Evolutionary conservation across 176 grass and related monocot genomes (phyloP).

Genomic region (Musa beccarii): DNA sequence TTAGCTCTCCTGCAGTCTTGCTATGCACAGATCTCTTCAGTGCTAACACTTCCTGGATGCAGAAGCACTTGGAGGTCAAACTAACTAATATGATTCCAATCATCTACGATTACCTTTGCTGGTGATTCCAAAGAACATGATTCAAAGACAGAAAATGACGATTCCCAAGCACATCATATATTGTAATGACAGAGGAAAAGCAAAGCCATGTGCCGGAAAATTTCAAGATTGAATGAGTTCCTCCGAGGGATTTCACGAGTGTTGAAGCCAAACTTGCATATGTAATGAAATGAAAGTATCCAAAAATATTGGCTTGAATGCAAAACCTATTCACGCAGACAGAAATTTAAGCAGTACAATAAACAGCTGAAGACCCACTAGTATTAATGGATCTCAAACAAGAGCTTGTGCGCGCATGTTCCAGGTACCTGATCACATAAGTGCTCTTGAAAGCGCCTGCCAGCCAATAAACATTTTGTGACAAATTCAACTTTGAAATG

Average conservation of each 20-base stretch:
- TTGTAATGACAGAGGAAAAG: too few relatives aligned
- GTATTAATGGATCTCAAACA: not conserved
- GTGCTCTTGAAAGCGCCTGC: not conserved
- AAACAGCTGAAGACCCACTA: not conserved
- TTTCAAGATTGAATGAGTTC: too few relatives aligned
- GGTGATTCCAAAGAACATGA: too few relatives aligned
- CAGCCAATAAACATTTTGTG: too few relatives aligned
- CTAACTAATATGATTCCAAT: not conserved
- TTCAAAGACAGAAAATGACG: too few relatives aligned
- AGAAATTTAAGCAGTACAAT: not conserved
- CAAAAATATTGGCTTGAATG: not conserved
- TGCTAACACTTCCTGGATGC: not conserved
- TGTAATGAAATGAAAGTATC: not conserved
- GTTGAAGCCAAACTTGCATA: too few relatives aligned
- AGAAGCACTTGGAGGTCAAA: not conserved
- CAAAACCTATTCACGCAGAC: not conserved
- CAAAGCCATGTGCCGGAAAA: too few relatives aligned
- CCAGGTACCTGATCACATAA: not conserved
- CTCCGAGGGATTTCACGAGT: too few relatives aligned
- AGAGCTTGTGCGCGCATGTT: not conserved
- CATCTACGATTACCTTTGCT: too few relatives aligned
- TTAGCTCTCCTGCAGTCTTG: not conserved
- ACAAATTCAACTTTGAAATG: too few relatives aligned
- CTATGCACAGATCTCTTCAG: not conserved
- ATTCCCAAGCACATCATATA: too few relatives aligned